Evolutionary conservation across 108 stramenopile species (phyloP).

Genomic region (Parmales sp.): DNA sequence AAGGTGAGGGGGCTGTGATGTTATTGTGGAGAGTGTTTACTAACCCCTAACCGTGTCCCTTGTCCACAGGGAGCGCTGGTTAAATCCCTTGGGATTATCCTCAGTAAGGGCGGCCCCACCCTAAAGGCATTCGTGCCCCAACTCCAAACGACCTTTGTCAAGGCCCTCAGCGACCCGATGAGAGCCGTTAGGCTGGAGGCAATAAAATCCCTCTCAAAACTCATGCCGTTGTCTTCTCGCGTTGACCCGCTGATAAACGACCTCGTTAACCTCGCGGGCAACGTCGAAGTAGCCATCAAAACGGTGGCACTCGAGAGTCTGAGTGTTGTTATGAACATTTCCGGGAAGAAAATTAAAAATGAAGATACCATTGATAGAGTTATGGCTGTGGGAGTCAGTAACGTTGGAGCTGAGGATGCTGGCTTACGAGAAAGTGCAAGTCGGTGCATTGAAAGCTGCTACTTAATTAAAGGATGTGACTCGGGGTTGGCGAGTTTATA

Average conservation of each 20-base stretch:
- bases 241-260: constrained; percentile 88
- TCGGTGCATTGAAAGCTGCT: no score
- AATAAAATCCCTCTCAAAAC: constrained; percentile 62
- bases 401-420: no score
- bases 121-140: constrained; percentile 96
- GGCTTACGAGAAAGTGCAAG: no score
- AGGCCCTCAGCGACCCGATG: constrained; percentile 86
- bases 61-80: constrained; percentile 87
- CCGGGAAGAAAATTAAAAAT: constrained; percentile 71
- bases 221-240: constrained; percentile 76
- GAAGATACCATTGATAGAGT: no score
- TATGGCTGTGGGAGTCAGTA: no score
- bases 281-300: constrained; percentile 38
- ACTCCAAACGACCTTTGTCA: constrained; percentile 97
- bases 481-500: no score
- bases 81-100: constrained; percentile 70
- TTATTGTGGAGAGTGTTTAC: no score
- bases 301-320: constrained; percentile 71
- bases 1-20: no score
- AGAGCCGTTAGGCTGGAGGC: constrained; percentile 77
- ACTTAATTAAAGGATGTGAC: no score
- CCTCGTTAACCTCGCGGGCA: constrained; percentile 55
- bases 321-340: constrained; percentile 50
- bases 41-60: no score
- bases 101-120: constrained; percentile 80